A percentile compares a stretch with the other conserved stretches of the same genome.
Conservation (phyloP, 148 eudicot species). For the Chenopodium berlandieri region DNA sequence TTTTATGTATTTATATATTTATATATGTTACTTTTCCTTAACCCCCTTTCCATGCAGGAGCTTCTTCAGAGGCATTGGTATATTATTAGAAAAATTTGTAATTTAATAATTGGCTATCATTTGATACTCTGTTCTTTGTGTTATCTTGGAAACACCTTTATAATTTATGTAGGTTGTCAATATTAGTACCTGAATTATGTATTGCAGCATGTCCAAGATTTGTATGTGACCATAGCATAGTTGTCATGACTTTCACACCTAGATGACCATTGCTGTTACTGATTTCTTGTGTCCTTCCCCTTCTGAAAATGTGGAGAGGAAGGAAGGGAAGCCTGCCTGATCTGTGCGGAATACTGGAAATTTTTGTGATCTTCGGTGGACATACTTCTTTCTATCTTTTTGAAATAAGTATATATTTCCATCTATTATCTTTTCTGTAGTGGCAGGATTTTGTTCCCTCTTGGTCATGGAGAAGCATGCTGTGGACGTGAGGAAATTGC, state of each 20-base stretch:
- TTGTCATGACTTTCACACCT: neutral
- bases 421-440: neutral
- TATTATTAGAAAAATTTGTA: neutral
- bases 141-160: neutral
- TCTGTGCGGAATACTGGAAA: neutral
- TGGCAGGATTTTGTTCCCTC: neutral
- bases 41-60: neutral
- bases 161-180: neutral
- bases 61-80: neutral
- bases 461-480: neutral
- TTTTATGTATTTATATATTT: neutral
- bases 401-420: neutral
- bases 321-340: neutral
- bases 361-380: neutral
- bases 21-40: neutral
- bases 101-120: neutral
- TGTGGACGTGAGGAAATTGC: neutral
- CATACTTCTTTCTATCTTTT: neutral
- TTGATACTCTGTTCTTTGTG: neutral
- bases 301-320: neutral
- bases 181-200: neutral
- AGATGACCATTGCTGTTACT: neutral
- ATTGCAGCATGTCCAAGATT: neutral
- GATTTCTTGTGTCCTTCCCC: neutral
- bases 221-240: no score